These are phyloP conservation scores for Stephanodiscus minutulus DNA, from an alignment of 108 stramenopile species.

Conservation along the genomic window DNA sequence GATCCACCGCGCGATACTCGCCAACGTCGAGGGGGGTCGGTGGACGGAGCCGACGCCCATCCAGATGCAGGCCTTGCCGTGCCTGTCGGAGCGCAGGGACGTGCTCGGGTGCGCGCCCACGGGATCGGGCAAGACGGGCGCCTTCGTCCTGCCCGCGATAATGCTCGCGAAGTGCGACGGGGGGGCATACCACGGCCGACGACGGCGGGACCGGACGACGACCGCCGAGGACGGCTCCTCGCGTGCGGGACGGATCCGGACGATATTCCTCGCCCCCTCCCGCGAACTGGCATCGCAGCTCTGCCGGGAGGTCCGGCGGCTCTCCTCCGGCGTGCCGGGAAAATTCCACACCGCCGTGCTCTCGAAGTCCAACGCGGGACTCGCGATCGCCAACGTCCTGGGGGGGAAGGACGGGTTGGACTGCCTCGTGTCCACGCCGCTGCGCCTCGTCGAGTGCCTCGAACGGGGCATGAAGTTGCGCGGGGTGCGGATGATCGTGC, in stretches of 20 bases:
- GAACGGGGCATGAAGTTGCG: conserved; percentile 69
- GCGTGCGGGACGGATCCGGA: conserved; percentile 61
- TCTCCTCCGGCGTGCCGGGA: conserved; percentile 79
- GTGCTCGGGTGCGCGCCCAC: conserved; percentile 89
- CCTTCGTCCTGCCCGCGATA: conserved; percentile 90
- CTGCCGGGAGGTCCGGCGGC: conserved; percentile 90
- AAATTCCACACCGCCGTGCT: conserved; percentile 77
- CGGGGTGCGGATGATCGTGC: conserved; percentile 82
- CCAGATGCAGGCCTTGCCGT: conserved; percentile 87
- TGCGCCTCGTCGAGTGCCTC: conserved; percentile 76
- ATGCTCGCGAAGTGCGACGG: conserved; percentile 73
- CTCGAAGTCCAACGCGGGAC: conserved; percentile 78
- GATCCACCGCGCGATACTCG: conserved; percentile 51
- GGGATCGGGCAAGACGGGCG: conserved; percentile 87
- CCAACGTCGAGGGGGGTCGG: conserved; percentile 86
- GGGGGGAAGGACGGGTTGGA: conserved; percentile 79
- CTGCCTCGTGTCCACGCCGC: conserved; percentile 76
- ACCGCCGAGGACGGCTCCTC: conserved; percentile 35
- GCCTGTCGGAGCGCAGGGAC: conserved; percentile 63
- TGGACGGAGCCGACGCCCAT: conserved; percentile 96
- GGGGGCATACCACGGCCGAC: conserved; percentile 59
- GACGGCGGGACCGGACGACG: conserved; percentile 16
- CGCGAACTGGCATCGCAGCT: conserved; percentile 95
- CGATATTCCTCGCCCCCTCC: conserved; percentile 90
- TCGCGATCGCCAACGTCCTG: conserved; percentile 62